These are phyloP conservation scores for Lactifluus echinatus DNA, from an alignment of 768 basidiomycete species.

Conservation along the genomic window DNA sequence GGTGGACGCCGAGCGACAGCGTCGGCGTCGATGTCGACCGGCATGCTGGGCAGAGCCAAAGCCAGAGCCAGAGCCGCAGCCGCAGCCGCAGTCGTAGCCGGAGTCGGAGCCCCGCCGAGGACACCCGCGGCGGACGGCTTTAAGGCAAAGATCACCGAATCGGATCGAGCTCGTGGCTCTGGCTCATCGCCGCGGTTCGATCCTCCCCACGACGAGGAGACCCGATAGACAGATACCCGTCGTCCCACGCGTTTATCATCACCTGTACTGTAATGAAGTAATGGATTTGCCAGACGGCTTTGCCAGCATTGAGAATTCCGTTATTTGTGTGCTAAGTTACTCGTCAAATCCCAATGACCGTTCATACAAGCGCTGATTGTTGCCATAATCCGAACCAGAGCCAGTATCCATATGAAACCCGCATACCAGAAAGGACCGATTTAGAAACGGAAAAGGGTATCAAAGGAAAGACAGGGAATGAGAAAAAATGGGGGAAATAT, in stretches of 20 bases:
- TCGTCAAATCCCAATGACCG: not conserved
- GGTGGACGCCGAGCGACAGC: not conserved
- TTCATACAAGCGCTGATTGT: not conserved
- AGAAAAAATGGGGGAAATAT: not conserved
- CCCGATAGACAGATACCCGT: no score
- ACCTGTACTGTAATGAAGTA: not conserved
- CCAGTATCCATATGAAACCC: conserved; percentile 8
- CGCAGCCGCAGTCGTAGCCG: not conserved
- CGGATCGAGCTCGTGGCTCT: not conserved
- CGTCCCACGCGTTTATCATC: no score
- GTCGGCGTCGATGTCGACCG: not conserved
- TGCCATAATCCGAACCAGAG: conserved; percentile 8
- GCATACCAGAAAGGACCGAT: conserved; percentile 13
- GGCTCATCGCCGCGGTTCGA: no score
- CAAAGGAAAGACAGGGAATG: conserved; percentile 6
- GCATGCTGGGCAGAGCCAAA: not conserved
- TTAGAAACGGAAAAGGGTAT: conserved; percentile 14
- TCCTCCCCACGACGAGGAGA: no score
- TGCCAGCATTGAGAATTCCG: not conserved
- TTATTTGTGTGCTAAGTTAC: not conserved
- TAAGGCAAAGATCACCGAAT: not conserved
- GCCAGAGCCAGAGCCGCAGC: not conserved
- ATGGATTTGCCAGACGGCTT: not conserved
- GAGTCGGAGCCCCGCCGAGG: not conserved
- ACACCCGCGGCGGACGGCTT: not conserved